Conservation (phyloP, 805 yeast genomes). For the Cyberlindnera mycetangii region DNA sequence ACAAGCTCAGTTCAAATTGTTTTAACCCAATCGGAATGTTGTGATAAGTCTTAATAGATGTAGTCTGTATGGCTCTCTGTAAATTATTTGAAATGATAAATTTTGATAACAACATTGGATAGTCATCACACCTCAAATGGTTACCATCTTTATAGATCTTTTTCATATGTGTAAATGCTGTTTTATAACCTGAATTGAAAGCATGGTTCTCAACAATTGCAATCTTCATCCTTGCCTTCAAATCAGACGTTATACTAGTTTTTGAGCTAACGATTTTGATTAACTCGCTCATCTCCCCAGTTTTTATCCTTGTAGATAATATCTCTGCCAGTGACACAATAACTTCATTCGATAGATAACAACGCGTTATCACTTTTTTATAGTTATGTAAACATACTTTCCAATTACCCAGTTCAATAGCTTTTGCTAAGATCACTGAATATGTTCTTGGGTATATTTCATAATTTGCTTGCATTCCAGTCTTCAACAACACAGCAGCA, state of each 20-base stretch:
- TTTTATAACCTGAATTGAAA: conserved; percentile 7
- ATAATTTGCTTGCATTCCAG: conserved; percentile 3
- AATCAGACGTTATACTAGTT: conserved; percentile 2
- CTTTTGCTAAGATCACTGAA: conserved; percentile 10
- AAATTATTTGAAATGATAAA: conserved; percentile 9
- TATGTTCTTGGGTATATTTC: conserved; percentile 18
- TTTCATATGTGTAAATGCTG: conserved; percentile 11
- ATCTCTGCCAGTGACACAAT: conserved; percentile 16
- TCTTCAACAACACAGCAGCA: conserved; percentile 9
- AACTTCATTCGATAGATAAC: conserved; percentile 18
- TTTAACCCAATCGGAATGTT: conserved; percentile 8
- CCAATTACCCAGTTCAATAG: conserved; percentile 9
- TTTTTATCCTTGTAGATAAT: conserved; percentile 1
- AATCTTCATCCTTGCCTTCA: conserved; percentile 8
- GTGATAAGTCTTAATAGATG: conserved; percentile 4
- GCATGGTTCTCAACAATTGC: conserved; percentile 14
- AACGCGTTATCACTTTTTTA: conserved; percentile 4
- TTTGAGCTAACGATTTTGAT: conserved; percentile 5
- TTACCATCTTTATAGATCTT: conserved; percentile 1
- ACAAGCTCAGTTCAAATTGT: conserved; percentile 16
- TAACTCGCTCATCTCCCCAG: conserved; percentile 14
- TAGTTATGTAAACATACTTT: conserved; percentile 8
- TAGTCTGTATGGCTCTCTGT: conserved; percentile 4
- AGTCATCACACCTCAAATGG: conserved; percentile 14
- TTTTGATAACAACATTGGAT: conserved; percentile 14